A percentile compares a stretch with the other conserved stretches of the same genome.
Evolutionary conservation across 192 early-diverging fungal species (phyloP).

Genomic region (Gaertneriomyces semiglobifer): DNA sequence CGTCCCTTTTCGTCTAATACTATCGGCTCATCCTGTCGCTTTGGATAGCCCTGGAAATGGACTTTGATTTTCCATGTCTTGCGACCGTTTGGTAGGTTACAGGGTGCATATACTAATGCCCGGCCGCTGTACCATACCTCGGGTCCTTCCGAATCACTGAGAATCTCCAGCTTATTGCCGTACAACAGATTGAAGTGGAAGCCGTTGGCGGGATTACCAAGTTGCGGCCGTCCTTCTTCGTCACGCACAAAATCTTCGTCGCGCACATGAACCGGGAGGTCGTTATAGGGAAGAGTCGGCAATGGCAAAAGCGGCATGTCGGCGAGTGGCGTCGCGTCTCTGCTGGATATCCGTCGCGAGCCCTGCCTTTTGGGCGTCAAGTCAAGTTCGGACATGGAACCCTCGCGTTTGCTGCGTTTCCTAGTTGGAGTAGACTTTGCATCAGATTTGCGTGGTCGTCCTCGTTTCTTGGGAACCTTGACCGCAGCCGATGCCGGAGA

Average conservation of each 20-base stretch:
- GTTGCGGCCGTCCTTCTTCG: constrained; percentile 15
- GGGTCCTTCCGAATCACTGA: not conserved
- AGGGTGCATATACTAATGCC: constrained; percentile 20
- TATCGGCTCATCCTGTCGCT: constrained; percentile 14
- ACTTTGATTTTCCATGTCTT: constrained; percentile 22
- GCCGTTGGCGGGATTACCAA: constrained; percentile 20
- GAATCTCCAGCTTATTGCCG: constrained; percentile 16
- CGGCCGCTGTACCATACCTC: constrained; percentile 22
- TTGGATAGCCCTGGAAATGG: constrained; percentile 22
- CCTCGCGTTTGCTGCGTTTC: no score
- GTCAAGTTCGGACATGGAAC: no score
- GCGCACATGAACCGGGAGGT: not conserved
- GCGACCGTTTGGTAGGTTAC: not conserved
- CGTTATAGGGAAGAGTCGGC: not conserved
- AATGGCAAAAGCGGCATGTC: not conserved
- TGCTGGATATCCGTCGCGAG: not conserved
- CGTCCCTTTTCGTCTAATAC: constrained; percentile 5
- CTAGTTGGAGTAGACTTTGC: no score
- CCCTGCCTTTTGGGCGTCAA: no score
- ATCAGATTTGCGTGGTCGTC: no score
- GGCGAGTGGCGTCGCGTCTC: not conserved
- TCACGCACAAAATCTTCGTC: not conserved
- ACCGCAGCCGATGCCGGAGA: not conserved
- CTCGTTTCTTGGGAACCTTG: no score
- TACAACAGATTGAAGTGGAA: constrained; percentile 27